Base-by-base conservation (phyloP, 805 yeast species). In the Dipodascus albidus region DNA sequence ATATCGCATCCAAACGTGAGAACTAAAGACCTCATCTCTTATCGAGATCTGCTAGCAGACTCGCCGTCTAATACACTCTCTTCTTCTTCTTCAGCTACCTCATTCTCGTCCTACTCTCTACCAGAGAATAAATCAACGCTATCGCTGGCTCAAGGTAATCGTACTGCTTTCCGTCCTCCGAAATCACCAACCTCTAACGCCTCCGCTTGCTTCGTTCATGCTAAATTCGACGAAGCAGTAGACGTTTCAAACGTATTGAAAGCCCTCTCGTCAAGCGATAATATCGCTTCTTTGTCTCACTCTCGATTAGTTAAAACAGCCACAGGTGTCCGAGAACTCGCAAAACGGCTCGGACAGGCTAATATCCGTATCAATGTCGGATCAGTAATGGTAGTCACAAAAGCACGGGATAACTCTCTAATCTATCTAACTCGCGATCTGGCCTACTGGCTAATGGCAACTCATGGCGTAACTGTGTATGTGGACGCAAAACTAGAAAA, bases 381-480 rank as follows among this genome's bases (percentile, higher is more conserved):
- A 48, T 80, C 86, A 17, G 79, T 88, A n/a, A 76, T 88, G 80
- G 79, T 88, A 11, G 89, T 89, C 20, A 88, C 96, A n/a, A 88
- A 88, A 66, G 93, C 95, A 1, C 75, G 95, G 53, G 96, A 89
- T 64, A 82, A 85, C 60, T 81, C 88, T 3, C 70, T 89, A 51
- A 80, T 85, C 6, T 82, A 79, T 61, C 70, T 87, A 48, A 86
- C 96, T 0, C 74, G 91, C 54, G 93, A 86, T 61, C 72, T 89
- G 58, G 82, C 87, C 1, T 87, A 81, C 60, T 89, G 93, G 91
- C 67, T 88, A 24, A 65, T 88, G 47, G 59, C 68, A 4, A 47
- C 49, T 9, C 67, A 68, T 1, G 67, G 65, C 24, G 60, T 78
- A 4, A 71, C 66, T 1, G 83, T 90, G 1, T 87, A 82, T 64